Evolutionary conservation across 352 stramenopile species (phyloP).

Genomic region (Phytophthora fragariaefolia): DNA sequence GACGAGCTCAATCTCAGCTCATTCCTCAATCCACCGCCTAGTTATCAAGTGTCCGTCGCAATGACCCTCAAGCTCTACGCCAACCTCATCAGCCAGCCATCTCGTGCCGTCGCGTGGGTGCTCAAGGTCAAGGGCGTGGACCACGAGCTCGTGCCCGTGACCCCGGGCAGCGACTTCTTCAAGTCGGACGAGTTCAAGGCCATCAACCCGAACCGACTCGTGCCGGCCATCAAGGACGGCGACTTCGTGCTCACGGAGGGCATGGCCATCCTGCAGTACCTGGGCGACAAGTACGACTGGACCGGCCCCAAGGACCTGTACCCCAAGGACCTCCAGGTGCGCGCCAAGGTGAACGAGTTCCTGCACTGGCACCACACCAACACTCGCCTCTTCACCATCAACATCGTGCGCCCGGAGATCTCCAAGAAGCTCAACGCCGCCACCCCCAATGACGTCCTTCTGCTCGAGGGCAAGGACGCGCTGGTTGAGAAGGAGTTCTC

Average conservation of each 20-base stretch:
- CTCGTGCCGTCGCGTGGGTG: conserved; percentile 44
- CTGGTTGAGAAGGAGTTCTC: conserved; percentile 44
- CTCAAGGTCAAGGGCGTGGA: conserved; percentile 56
- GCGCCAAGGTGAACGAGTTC: conserved; percentile 73
- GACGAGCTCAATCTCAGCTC: conserved; percentile 6
- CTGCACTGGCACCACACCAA: conserved; percentile 77
- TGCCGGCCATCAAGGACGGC: conserved; percentile 61
- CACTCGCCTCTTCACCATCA: conserved; percentile 53
- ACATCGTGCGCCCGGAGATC: conserved; percentile 51
- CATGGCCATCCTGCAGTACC: conserved; percentile 64
- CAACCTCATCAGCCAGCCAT: conserved; percentile 68
- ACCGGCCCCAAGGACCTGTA: conserved; percentile 54
- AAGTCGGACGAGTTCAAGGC: conserved; percentile 59
- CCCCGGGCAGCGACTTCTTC: conserved; percentile 42
- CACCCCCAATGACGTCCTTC: conserved; percentile 43
- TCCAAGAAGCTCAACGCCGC: conserved; percentile 37
- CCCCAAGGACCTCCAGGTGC: conserved; percentile 46
- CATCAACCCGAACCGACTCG: conserved; percentile 58
- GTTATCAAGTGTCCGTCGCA: neutral
- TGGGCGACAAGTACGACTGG: conserved; percentile 62
- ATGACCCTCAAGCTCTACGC: conserved; percentile 65
- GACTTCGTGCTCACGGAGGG: conserved; percentile 67
- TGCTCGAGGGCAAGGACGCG: conserved; percentile 41
- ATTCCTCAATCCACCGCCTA: conserved; percentile 30
- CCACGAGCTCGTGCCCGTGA: conserved; percentile 45